Evolutionary conservation across 345 rosid species (phyloP).

Genomic region (Geranium brycei): DNA sequence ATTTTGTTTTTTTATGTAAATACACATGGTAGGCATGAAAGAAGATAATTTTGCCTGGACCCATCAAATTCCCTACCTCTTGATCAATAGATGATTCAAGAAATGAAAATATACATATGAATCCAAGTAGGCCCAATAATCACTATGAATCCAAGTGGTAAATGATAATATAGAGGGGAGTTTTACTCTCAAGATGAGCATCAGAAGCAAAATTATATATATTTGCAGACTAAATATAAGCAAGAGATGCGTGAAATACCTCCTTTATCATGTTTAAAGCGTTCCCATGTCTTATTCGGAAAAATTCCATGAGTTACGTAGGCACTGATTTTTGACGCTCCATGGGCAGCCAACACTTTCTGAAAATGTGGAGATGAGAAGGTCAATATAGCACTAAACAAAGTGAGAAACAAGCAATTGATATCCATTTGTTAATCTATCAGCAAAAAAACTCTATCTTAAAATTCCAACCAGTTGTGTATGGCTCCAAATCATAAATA

Average conservation of each 20-base stretch:
- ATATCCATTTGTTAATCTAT: not conserved
- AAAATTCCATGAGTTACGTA: slow-evolving; percentile 93
- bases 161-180: not conserved
- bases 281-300: slow-evolving; percentile 83
- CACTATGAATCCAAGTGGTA: not conserved
- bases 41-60: too few species aligned
- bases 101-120: too few species aligned
- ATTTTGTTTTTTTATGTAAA: not conserved
- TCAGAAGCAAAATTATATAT: not conserved
- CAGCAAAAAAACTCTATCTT: not conserved
- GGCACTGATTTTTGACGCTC: slow-evolving; percentile 85
- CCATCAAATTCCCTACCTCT: too few species aligned
- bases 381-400: not conserved
- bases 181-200: not conserved
- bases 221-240: not conserved
- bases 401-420: not conserved
- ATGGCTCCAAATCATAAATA: not conserved
- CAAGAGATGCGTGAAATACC: slow-evolving; percentile 29
- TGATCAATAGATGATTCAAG: too few species aligned
- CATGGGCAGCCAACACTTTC: slow-evolving; percentile 87
- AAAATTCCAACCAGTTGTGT: not conserved
- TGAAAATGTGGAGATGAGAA: slow-evolving; percentile 10
- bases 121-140: not conserved
- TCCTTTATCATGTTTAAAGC: slow-evolving; percentile 67
- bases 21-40: not conserved